Base-by-base conservation (phyloP, 2,329 filamentous ascomycete genomes). In the Fusarium decemcellulare region DNA sequence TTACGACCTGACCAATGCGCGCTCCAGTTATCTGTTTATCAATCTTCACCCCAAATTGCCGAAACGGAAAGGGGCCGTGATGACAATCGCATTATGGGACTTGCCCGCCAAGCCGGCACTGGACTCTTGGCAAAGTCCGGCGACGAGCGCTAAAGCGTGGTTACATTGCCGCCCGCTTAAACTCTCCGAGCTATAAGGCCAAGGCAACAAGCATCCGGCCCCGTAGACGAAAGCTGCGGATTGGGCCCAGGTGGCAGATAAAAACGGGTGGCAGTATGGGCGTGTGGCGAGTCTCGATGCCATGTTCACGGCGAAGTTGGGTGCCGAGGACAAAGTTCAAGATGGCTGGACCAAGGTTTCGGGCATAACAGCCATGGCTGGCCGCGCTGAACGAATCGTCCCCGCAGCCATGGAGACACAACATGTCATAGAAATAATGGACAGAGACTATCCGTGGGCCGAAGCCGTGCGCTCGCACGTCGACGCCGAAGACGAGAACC, bases 401-500 rank as follows among this genome's bases (percentile, higher is more conserved):
- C n/a, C 43, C 23, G n/a, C 16, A 8, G n/a, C 37, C 11, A 29
- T 11, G 40, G 27, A 32, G 9, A 14, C 37, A 15, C 5, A 34
- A 9, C 40, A 55, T n/a, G 14, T 55, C 39, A 44, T 18, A 29
- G 40, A 34, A 2, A 44, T 55, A 29, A 16, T 43, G 8, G 42
- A 55, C 14, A n/a, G 34, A 16, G 52, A 46, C 40, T 44, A 36
- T 15, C 52, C 52, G 10, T 32, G 40, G 37, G 46, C 40, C 12
- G 52, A 55, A 14, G 14, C n/a, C 7, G 27, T 55, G 52, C 52
- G 52, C 9, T 34, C 16, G 15, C 39, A 30, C 11, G 52, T 55
- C 11, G 52, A 55, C n/a, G 8, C 30, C 8, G 8, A 32, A 14
- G 87, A 91, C n/a, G 75, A 84, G 46, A 83, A 90, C 68, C 76